phyloP scores from a whole-genome alignment of 2,329 filamentous ascomycete genomes.

The Colletotrichum sansevieriae region DNA sequence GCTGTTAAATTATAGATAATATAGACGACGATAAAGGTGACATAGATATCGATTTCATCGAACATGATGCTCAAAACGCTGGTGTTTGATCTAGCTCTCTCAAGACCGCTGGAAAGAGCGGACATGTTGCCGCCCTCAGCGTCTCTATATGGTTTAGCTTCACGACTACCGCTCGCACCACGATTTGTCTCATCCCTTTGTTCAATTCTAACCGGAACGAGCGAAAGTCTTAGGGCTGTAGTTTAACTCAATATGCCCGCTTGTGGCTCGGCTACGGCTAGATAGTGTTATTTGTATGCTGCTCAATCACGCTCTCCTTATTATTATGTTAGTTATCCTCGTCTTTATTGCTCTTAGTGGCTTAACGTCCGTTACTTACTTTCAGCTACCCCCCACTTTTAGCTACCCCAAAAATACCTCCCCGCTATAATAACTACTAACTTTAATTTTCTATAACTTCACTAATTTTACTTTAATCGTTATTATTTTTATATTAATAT shows the following conservation, averaged over 20 bases:
- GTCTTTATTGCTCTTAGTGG: background rate
- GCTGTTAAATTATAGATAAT: slow-evolving; percentile 63
- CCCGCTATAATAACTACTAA: too few relatives aligned
- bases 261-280: background rate
- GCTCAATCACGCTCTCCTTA: background rate
- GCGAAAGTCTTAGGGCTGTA: background rate
- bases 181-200: background rate
- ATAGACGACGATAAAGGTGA: background rate
- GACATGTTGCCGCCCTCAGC: slow-evolving; percentile 25
- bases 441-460: too few relatives aligned
- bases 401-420: too few relatives aligned
- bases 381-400: too few relatives aligned
- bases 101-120: slow-evolving; percentile 21
- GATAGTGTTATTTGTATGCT: background rate
- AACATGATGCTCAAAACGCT: slow-evolving; percentile 43
- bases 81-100: slow-evolving; percentile 29
- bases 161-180: background rate
- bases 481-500: too few relatives aligned
- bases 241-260: background rate
- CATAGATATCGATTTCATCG: slow-evolving; percentile 51
- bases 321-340: background rate
- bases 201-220: background rate
- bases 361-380: too few relatives aligned
- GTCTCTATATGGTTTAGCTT: background rate
- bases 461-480: too few relatives aligned